Evolutionary conservation across 2,329 filamentous ascomycete genomes (phyloP).

Genomic region (Diplodia sapinea): DNA sequence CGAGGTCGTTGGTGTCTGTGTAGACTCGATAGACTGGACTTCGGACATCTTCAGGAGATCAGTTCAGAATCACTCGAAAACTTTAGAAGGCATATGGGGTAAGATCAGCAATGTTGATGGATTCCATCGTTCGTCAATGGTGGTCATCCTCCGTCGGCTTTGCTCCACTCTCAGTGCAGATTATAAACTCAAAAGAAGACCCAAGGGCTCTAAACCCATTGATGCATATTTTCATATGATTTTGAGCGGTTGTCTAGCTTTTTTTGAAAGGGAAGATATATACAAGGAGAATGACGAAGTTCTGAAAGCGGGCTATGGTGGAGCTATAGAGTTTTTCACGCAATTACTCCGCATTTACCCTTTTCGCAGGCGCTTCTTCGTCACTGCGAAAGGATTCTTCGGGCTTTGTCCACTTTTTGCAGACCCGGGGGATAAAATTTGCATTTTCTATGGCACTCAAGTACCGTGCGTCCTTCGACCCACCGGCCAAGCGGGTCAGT

Average conservation of each 20-base stretch:
- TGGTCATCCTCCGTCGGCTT: too few species aligned
- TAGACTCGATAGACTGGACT: too few species aligned
- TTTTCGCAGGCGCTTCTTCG: neutral
- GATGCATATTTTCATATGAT: neutral
- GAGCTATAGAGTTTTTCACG: neutral
- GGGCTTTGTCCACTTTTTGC: neutral
- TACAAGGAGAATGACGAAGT: neutral
- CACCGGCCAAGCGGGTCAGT: neutral
- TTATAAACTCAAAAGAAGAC: accelerated
- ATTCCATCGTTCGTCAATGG: too few species aligned
- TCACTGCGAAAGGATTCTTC: neutral
- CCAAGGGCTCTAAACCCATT: neutral
- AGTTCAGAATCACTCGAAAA: too few species aligned
- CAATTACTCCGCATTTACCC: too few species aligned
- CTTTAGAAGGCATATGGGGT: too few species aligned
- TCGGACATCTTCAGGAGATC: too few species aligned
- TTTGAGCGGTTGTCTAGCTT: neutral
- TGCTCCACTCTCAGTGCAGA: neutral
- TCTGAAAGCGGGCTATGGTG: neutral
- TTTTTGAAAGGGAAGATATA: neutral
- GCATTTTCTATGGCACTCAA: neutral
- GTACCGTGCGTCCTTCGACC: neutral
- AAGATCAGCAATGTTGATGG: too few species aligned
- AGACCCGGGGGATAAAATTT: neutral
- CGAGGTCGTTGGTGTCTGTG: too few species aligned